Base-by-base conservation (phyloP, 2,329 filamentous ascomycete species). In the Aspergillus sp. region DNA sequence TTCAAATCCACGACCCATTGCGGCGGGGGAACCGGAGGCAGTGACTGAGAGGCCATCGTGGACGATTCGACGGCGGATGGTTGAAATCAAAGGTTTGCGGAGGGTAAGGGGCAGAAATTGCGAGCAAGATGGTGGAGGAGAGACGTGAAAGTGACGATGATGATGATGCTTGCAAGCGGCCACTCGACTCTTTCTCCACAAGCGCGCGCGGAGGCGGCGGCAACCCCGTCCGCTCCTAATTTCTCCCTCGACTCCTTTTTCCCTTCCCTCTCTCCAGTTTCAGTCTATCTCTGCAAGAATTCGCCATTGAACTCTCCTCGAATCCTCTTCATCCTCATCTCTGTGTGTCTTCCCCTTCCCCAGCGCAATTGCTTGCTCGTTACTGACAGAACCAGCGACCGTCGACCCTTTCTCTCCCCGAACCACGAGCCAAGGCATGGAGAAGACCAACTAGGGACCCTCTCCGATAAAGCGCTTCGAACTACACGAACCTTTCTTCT, bases 1-100 rank as follows among this genome's bases (percentile, higher is more conserved):
- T 87, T 86, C 62, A 97, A 82, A 65, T 95, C 87, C 59, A 86
- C 74, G 31, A 93, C 89, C 94, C 94, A 99, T 80, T 82, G 78
- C 31, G 92, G 92, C 45, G 80, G 81, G 45, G 76, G 79, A 38
- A 76, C 75, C 41, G 70, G 70, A 54, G 52, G 67, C 61, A 53
- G 64, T 50, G 61, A 48, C 49, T 57, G 56, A 11, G 59, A 53
- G 43, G 56, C 49, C 61, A 65, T 66, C 41, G 21, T 54, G 46
- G 47, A 49, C 48, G 36, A 38, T 4, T 38, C 34, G 16, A 38
- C 14, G 34, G 34, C 16, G 1, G 49, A 41, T 53, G 34, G 32
- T 21, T 25, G 29, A 38, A 31, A 20, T 6, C 9, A 1, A 14
- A 11, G 2, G 3, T 16, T 43, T 19, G 47, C 44, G 50, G 48